phyloP scores from a whole-genome alignment of 495 filamentous ascomycete genomes.

The Aspergillus hancockii region DNA sequence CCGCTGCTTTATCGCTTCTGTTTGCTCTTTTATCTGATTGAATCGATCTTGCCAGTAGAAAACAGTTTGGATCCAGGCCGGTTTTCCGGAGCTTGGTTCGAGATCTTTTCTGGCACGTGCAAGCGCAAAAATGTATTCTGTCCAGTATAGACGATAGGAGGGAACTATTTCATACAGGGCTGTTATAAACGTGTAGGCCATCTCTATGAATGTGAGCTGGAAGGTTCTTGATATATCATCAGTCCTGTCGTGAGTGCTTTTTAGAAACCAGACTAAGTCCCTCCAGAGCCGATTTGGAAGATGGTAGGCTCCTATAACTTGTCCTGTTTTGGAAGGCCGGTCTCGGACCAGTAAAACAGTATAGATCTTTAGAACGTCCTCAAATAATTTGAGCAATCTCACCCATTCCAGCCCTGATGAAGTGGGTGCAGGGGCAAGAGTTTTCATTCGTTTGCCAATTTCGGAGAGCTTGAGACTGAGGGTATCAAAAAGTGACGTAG shows the following conservation, averaged over 20 bases:
- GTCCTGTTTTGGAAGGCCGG: neutral
- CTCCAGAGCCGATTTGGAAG: conserved; percentile 7
- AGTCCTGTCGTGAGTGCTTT: neutral
- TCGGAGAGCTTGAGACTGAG: neutral
- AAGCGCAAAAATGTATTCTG: neutral
- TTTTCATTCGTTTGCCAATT: neutral
- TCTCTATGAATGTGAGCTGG: neutral
- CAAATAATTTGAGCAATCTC: neutral
- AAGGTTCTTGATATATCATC: neutral
- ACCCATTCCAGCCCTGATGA: neutral
- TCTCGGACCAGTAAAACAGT: neutral
- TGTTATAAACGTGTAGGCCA: conserved; percentile 2
- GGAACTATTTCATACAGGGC: neutral
- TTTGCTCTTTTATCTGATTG: neutral
- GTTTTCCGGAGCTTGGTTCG: neutral
- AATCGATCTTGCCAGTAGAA: conserved; percentile 4
- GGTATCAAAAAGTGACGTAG: neutral
- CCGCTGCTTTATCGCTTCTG: too few species aligned
- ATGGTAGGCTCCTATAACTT: neutral
- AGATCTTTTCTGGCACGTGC: neutral
- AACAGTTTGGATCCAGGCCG: conserved; percentile 1
- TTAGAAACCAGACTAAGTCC: conserved; percentile 7
- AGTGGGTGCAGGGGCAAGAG: neutral
- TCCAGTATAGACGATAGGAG: conserved; percentile 2
- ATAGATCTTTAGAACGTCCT: conserved; percentile 3